A percentile compares a stretch with the other conserved stretches of the same genome.
Conservation (phyloP, 306 rosid genomes). For the Cucurbita pepo region DNA sequence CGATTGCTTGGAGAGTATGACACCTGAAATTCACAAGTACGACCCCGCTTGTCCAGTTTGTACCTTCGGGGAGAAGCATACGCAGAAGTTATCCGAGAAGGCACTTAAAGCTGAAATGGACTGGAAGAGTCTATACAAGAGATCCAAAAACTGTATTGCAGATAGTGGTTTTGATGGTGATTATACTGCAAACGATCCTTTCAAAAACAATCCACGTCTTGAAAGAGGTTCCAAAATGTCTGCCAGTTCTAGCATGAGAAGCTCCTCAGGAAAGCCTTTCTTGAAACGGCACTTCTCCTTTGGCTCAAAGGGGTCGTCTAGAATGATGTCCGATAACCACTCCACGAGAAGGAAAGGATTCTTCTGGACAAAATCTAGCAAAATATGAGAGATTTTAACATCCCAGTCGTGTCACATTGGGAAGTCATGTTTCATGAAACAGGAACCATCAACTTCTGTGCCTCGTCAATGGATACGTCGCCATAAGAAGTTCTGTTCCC, state of each 20-base stretch:
- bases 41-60: slow-evolving; percentile 88
- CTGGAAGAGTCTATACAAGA: slow-evolving; percentile 45
- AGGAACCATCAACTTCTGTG: background rate
- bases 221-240: slow-evolving; percentile 36
- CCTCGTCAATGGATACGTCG: background rate
- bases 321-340: slow-evolving; percentile 31
- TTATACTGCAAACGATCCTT: slow-evolving; percentile 28
- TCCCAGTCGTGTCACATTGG: background rate
- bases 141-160: slow-evolving; percentile 39
- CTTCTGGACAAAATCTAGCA: slow-evolving; percentile 84
- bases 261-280: slow-evolving; percentile 54
- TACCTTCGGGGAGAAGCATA: slow-evolving; percentile 64
- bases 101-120: slow-evolving; percentile 66
- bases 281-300: slow-evolving; percentile 73
- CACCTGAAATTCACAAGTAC: slow-evolving; percentile 59
- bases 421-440: background rate
- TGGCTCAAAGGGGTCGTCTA: slow-evolving; percentile 59
- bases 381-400: slow-evolving; percentile 18
- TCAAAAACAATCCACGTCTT: slow-evolving; percentile 28
- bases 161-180: slow-evolving; percentile 48
- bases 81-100: slow-evolving; percentile 47
- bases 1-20: slow-evolving; percentile 75
- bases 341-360: slow-evolving; percentile 63
- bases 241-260: slow-evolving; percentile 51
- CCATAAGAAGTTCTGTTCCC: background rate